A percentile compares a stretch with the other conserved stretches of the same genome.
These are phyloP conservation scores for Tribonema minus DNA, from an alignment of 108 stramenopile species.

Conservation along the genomic window DNA sequence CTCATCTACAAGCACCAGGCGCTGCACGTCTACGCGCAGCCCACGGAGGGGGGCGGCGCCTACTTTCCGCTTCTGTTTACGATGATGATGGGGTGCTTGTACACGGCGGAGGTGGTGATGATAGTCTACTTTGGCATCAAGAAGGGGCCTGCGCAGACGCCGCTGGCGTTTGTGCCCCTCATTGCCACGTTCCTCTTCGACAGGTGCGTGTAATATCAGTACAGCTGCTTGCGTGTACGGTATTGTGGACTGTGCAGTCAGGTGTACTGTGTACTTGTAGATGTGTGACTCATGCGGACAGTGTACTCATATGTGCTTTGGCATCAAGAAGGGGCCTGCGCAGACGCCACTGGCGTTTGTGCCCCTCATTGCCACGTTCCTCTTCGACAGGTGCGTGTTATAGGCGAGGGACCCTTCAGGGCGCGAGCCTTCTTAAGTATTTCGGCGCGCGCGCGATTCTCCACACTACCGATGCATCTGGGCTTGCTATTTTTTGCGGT, in stretches of 20 bases:
- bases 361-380: background rate
- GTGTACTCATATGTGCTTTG: too few relatives aligned
- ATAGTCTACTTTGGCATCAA: slow-evolving; percentile 29
- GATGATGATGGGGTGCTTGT: slow-evolving; percentile 22
- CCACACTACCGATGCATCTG: too few relatives aligned
- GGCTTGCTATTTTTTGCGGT: too few relatives aligned
- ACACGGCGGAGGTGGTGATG: slow-evolving; percentile 14
- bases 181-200: slow-evolving; percentile 10
- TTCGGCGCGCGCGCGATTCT: too few relatives aligned
- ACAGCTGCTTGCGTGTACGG: too few relatives aligned
- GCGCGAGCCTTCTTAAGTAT: too few relatives aligned
- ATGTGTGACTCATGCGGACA: too few relatives aligned
- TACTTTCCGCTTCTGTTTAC: background rate
- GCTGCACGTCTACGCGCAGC: slow-evolving; percentile 12
- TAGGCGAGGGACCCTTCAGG: too few relatives aligned
- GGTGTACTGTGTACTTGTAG: too few relatives aligned
- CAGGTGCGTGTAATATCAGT: too few relatives aligned
- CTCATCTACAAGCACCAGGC: slow-evolving; percentile 27
- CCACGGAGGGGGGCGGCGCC: slow-evolving; percentile 11
- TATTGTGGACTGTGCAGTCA: too few relatives aligned
- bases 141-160: background rate
- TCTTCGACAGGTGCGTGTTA: too few relatives aligned
- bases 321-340: slow-evolving; percentile 8
- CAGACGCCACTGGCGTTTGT: background rate
- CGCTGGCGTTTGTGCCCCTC: background rate